Evolutionary conservation across 331 rosid genomes (phyloP).

Genomic region (Quercus lobata): DNA sequence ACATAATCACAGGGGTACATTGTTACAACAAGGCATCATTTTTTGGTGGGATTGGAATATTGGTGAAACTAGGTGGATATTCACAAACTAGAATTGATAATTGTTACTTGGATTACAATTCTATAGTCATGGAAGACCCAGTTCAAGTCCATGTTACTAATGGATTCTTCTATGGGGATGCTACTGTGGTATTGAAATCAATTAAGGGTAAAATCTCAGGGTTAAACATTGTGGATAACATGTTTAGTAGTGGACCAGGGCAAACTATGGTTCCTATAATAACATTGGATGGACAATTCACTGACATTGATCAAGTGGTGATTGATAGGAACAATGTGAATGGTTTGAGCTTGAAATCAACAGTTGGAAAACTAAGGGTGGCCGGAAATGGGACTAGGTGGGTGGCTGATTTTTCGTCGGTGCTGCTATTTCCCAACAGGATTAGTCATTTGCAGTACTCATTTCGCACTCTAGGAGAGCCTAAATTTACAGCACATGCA

Average conservation of each 20-base stretch:
- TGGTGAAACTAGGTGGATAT: slow-evolving; percentile 39
- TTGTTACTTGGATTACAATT: slow-evolving; percentile 58
- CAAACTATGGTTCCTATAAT: slow-evolving; percentile 35
- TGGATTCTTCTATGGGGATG: slow-evolving; percentile 60
- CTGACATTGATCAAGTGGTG: slow-evolving; percentile 49
- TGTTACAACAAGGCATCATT: slow-evolving; percentile 63
- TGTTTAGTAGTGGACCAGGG: slow-evolving; percentile 42
- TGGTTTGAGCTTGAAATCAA: slow-evolving; percentile 53
- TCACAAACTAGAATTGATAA: slow-evolving; percentile 63
- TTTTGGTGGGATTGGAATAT: slow-evolving; percentile 64
- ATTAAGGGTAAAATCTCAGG: slow-evolving; percentile 45
- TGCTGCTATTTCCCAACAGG: slow-evolving; percentile 46
- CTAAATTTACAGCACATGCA: slow-evolving; percentile 40
- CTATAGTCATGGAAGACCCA: slow-evolving; percentile 63
- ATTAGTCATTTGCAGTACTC: slow-evolving; percentile 55
- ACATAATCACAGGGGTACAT: slow-evolving; percentile 56
- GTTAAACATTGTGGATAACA: slow-evolving; percentile 49
- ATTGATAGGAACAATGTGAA: slow-evolving; percentile 49
- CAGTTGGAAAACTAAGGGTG: slow-evolving; percentile 39
- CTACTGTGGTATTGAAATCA: slow-evolving; percentile 50
- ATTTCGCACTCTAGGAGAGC: slow-evolving; percentile 25
- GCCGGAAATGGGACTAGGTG: slow-evolving; percentile 41
- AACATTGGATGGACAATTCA: slow-evolving; percentile 39
- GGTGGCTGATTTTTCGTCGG: slow-evolving; percentile 49
- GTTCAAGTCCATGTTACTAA: slow-evolving; percentile 69